Evolutionary conservation across 2,329 filamentous ascomycete species (phyloP), one percentile per base, ranked within the genome.

Genomic region (Diaporthe caulivora): DNA sequence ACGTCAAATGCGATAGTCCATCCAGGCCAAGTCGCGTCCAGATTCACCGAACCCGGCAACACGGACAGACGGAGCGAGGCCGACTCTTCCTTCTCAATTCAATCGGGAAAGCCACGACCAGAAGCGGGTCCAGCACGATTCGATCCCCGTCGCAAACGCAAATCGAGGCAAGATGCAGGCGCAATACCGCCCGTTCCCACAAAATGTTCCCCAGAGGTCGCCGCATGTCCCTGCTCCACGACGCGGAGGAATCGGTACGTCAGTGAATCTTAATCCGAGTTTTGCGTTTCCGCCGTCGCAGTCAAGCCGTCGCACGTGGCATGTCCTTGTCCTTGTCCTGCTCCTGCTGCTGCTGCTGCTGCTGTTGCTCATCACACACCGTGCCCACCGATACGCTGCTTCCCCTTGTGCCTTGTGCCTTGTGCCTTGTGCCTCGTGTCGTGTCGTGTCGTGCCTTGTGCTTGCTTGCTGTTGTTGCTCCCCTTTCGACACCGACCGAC

Each of bases 221-320:
- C 84, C 86, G 77, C 87, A 88, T 81, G 79, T 83, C 75, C 80
- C 84, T 71, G 85, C 84, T 75, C 86, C 84, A 79, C 85, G 87
- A 76, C 86, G 87, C 77, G 87, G 86, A 77, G 87, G 87, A 77
- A 88, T 88, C 80, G 87, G 87, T 89, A 83, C 76, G 84, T 81
- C 75, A 62, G 53, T 72, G 68, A 57, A 60, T 42, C 42, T 53
- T 58, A 53, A 67, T 73, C 53, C 72, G 74, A 62, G 72, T 72
- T 54, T 70, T 70, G 72, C 51, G 26, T 64, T 55, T 62, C 69
- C 51, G 51, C 54, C 47, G 42, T 68, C 70, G 60, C 62, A 67
- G 47, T 51, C 47, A 40, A 40, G 62, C 62, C 47, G 62, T 70
- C 55, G 55, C 57, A 69, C 58, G 44, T 64, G 29, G 67, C 62